These are phyloP conservation scores for Ustilago lituana DNA, from an alignment of 1,284 basidiomycete genomes.

Conservation along the genomic window DNA sequence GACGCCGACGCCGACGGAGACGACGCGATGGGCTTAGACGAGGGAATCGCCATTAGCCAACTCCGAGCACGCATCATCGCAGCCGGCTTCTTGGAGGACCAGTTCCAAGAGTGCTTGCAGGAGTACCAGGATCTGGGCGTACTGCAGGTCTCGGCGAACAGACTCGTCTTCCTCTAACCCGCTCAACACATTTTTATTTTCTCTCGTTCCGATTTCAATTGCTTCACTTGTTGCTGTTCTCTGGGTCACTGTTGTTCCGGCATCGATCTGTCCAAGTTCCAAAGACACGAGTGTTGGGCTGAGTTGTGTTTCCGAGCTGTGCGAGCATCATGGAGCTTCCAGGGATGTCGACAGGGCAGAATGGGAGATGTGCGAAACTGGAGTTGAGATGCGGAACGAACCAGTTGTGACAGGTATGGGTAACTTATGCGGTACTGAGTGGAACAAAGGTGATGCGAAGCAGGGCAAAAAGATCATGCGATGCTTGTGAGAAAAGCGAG, in stretches of 20 bases:
- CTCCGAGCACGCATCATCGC: constrained; percentile 31
- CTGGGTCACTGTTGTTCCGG: no score
- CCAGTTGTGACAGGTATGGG: no score
- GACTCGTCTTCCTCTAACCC: constrained; percentile 32
- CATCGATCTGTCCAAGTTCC: no score
- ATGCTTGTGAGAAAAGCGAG: background rate
- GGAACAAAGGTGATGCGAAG: no score
- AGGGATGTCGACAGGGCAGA: no score
- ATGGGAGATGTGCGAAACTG: no score
- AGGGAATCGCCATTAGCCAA: constrained; percentile 7
- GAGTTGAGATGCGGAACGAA: no score
- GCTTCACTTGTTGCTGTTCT: background rate
- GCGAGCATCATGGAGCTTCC: no score
- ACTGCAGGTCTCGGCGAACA: constrained; percentile 16
- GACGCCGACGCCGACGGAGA: constrained; percentile 5
- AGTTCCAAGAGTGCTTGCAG: constrained; percentile 45
- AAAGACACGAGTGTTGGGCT: no score
- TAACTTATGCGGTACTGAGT: no score
- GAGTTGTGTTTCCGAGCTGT: no score
- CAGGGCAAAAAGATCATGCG: no score
- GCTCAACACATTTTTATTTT: background rate
- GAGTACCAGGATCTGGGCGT: constrained; percentile 48
- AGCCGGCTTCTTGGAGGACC: constrained; percentile 45
- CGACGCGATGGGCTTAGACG: constrained; percentile 5
- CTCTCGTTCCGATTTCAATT: background rate